phyloP scores from a whole-genome alignment of 768 basidiomycete genomes.

The Wakefieldia striispora region DNA sequence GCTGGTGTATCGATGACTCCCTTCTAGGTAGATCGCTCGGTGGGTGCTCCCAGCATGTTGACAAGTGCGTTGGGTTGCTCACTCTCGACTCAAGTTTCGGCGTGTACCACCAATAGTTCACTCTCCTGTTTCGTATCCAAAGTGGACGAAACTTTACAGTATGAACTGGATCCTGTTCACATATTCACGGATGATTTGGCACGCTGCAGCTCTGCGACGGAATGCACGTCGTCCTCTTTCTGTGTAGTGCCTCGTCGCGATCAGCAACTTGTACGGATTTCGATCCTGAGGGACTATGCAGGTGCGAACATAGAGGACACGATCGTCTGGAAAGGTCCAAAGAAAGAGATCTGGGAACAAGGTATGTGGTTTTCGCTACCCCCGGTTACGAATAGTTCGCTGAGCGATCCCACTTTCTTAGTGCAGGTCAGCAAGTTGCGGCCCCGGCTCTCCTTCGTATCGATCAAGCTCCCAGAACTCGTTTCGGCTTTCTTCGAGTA shows the following conservation, averaged over 20 bases:
- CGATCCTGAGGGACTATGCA: slow-evolving; percentile 27
- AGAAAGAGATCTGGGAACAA: slow-evolving; percentile 61
- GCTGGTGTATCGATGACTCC: slow-evolving; percentile 61
- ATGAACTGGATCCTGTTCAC: slow-evolving; percentile 58
- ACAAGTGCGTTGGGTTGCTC: background rate
- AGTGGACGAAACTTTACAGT: slow-evolving; percentile 29
- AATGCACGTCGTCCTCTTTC: slow-evolving; percentile 37
- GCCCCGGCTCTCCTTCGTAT: slow-evolving; percentile 32
- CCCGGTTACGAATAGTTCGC: background rate
- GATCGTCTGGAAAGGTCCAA: slow-evolving; percentile 74
- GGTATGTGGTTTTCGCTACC: slow-evolving; percentile 38
- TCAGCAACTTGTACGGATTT: slow-evolving; percentile 57
- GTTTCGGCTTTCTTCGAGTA: slow-evolving; percentile 51
- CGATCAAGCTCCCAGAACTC: slow-evolving; percentile 23
- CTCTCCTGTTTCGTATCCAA: slow-evolving; percentile 46
- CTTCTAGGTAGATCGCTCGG: slow-evolving; percentile 25
- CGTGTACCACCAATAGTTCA: slow-evolving; percentile 5
- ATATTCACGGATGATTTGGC: slow-evolving; percentile 37
- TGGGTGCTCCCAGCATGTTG: slow-evolving; percentile 3
- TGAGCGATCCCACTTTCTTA: slow-evolving; percentile 20
- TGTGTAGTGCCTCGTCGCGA: slow-evolving; percentile 55
- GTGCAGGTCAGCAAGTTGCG: slow-evolving; percentile 52
- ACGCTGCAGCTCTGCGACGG: slow-evolving; percentile 41
- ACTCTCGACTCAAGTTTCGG: slow-evolving; percentile 1
- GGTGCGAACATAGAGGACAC: slow-evolving; percentile 30